phyloP scores from a whole-genome alignment of 106 monocot genomes.

The Dioscorea zingiberensis region DNA sequence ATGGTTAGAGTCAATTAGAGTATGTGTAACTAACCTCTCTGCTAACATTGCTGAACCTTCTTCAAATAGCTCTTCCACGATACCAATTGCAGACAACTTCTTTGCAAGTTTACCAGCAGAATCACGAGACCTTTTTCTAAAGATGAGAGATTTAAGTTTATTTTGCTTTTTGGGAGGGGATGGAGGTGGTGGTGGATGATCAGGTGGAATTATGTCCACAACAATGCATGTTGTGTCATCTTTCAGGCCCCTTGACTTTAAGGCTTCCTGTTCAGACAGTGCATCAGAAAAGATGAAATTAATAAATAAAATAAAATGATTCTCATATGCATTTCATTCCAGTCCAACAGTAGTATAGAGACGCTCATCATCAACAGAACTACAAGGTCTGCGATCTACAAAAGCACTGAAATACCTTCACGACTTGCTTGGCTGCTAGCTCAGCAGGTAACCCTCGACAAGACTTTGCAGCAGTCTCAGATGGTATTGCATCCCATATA shows the following conservation, averaged over 20 bases:
- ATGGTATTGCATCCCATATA: slow-evolving; percentile 84
- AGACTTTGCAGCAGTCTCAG: slow-evolving; percentile 74
- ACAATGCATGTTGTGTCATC: slow-evolving; percentile 99
- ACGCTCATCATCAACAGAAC: too few species aligned
- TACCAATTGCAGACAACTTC: slow-evolving; percentile 57
- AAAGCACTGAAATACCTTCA: slow-evolving; percentile 45
- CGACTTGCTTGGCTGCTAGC: slow-evolving; percentile 84
- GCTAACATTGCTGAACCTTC: slow-evolving; percentile 99
- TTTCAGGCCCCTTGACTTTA: slow-evolving; percentile 88
- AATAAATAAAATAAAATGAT: background rate
- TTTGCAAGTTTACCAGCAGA: slow-evolving; percentile 61
- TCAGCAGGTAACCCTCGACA: slow-evolving; percentile 86
- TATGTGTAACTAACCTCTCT: slow-evolving; percentile 50
- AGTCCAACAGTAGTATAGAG: too few species aligned
- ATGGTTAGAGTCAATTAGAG: too few species aligned
- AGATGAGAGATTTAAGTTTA: slow-evolving; percentile 66
- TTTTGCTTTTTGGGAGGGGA: slow-evolving; percentile 61
- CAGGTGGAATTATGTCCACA: slow-evolving; percentile 86
- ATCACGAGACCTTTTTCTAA: slow-evolving; percentile 47
- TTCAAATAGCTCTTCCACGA: slow-evolving; percentile 96
- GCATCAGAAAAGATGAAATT: slow-evolving; percentile 13
- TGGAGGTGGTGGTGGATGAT: slow-evolving; percentile 52
- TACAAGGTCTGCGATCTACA: too few species aligned
- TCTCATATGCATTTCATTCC: too few species aligned
- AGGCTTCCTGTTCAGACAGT: slow-evolving; percentile 62